Evolutionary conservation across 2,329 filamentous ascomycete species (phyloP).

Genomic region (Grosmannia clavigera): DNA sequence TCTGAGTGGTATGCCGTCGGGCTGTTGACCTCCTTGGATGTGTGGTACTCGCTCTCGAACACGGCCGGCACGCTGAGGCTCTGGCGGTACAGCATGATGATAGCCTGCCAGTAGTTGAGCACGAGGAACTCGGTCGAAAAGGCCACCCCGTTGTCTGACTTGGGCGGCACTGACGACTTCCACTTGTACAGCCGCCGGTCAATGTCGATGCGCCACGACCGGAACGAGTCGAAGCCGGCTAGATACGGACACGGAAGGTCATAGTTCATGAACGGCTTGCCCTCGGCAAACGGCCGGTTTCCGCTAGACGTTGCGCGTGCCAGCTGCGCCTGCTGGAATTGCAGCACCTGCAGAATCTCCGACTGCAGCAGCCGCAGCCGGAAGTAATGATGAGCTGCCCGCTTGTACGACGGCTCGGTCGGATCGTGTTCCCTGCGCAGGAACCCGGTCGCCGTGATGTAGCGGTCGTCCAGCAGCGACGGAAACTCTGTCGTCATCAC

Average conservation of each 20-base stretch:
- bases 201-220: conserved; percentile 79
- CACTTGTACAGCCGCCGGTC: conserved; percentile 73
- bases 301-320: conserved; percentile 54
- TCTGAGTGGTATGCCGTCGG: conserved; percentile 51
- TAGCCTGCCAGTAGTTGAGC: conserved; percentile 94
- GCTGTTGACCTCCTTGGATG: conserved; percentile 51
- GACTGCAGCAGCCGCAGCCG: conserved; percentile 79
- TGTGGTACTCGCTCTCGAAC: conserved; percentile 66
- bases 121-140: conserved; percentile 87
- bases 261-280: conserved; percentile 63
- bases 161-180: conserved; percentile 71
- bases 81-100: conserved; percentile 91
- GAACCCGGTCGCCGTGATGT: conserved; percentile 73
- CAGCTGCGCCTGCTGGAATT: conserved; percentile 79
- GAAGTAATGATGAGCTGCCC: conserved; percentile 86
- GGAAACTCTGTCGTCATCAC: conserved; percentile 94
- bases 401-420: conserved; percentile 71
- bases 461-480: conserved; percentile 74
- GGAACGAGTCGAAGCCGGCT: conserved; percentile 70
- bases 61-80: conserved; percentile 76
- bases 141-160: conserved; percentile 68
- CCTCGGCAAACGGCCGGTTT: conserved; percentile 42
- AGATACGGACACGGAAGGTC: conserved; percentile 77
- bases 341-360: conserved; percentile 86
- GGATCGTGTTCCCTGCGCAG: conserved; percentile 41